phyloP scores from a whole-genome alignment of 441 rosid species.

The Macaranga tanarius region DNA sequence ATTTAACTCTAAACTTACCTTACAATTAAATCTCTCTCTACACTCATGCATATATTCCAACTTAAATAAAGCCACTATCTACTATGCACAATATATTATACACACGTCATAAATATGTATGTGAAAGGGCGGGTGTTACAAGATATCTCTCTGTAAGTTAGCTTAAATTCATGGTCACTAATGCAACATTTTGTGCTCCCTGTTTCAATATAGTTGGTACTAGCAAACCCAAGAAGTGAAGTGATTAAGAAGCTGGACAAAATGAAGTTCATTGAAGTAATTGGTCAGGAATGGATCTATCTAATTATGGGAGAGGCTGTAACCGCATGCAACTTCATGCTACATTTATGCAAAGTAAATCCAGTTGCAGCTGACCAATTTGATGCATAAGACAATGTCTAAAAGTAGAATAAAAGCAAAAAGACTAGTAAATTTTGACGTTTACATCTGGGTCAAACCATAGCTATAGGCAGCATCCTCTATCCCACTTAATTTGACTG shows the following conservation, averaged over 20 bases:
- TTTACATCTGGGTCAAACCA: neutral
- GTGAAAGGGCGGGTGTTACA: too few species aligned
- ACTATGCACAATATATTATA: too few species aligned
- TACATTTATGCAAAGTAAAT: conserved; percentile 37
- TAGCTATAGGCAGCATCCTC: neutral
- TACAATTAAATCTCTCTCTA: too few species aligned
- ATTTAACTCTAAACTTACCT: too few species aligned
- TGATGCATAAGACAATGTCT: conserved; percentile 39
- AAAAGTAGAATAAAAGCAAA: neutral
- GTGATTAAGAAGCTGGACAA: conserved; percentile 86
- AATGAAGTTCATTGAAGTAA: conserved; percentile 53
- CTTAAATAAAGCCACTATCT: too few species aligned
- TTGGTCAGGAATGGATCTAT: conserved; percentile 80
- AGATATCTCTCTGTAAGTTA: neutral
- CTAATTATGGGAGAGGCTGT: conserved; percentile 90
- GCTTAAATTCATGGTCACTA: neutral
- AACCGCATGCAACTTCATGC: conserved; percentile 60
- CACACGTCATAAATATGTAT: too few species aligned
- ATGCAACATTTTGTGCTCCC: neutral
- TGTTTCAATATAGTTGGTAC: conserved; percentile 47
- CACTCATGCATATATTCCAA: too few species aligned
- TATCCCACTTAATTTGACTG: neutral
- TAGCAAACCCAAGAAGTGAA: conserved; percentile 90
- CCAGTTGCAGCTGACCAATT: conserved; percentile 17
- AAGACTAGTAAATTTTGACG: neutral